These are phyloP conservation scores for Fraxinus xanthoxyloides DNA, from an alignment of 305 asterid species.

Conservation along the genomic window DNA sequence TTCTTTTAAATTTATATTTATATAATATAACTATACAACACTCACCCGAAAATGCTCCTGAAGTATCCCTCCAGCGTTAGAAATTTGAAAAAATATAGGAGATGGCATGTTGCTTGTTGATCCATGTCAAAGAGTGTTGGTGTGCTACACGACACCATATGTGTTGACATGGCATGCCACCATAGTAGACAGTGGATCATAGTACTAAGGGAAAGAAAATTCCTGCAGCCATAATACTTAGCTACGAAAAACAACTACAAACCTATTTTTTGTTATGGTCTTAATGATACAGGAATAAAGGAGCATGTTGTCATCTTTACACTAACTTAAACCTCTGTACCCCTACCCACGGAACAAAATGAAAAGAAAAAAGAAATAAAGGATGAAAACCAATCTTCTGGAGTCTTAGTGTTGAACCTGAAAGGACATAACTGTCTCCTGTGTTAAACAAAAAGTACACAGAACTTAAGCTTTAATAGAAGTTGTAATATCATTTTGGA, in stretches of 20 bases:
- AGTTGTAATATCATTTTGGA: background rate
- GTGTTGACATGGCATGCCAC: background rate
- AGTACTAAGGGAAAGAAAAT: background rate
- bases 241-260: background rate
- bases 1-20: background rate
- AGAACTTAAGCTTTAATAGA: background rate
- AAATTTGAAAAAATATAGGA: background rate
- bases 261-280: background rate
- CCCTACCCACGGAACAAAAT: background rate
- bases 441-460: background rate
- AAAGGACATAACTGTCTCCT: background rate
- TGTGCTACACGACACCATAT: background rate
- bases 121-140: background rate
- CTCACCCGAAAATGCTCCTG: background rate
- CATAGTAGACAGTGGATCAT: background rate
- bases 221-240: background rate
- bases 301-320: background rate
- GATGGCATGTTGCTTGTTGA: background rate
- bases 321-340: background rate
- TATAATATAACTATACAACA: background rate
- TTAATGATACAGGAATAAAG: background rate
- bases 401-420: background rate
- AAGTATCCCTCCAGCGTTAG: background rate
- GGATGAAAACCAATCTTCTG: background rate
- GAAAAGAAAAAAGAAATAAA: background rate